Percentiles rank a stretch among this genome's conserved stretches.
These are phyloP conservation scores for Volvox africanus DNA, from an alignment of 139 green algal species.

Conservation along the genomic window DNA sequence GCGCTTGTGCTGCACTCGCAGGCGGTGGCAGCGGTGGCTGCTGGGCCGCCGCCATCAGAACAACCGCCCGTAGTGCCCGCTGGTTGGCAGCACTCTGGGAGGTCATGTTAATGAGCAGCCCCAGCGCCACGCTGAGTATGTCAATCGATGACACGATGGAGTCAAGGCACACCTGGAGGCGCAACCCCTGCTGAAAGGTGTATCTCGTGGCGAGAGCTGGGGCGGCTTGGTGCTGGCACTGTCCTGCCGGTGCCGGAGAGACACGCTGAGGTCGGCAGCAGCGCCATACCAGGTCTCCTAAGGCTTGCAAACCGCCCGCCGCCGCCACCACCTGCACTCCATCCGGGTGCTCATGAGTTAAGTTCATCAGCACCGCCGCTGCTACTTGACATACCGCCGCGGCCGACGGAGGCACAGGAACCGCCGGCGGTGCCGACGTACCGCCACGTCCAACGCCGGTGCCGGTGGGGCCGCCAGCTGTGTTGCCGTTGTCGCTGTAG, in stretches of 20 bases:
- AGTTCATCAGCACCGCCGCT: conserved; percentile 82
- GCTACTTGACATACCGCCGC: conserved; percentile 50
- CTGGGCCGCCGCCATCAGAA: conserved; percentile 23
- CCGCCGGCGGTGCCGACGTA: not conserved
- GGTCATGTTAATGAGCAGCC: conserved; percentile 83
- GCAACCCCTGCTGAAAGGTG: not conserved
- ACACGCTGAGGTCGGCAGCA: conserved; percentile 4
- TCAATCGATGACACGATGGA: conserved; percentile 58
- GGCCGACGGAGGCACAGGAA: not conserved
- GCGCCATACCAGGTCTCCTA: conserved; percentile 13
- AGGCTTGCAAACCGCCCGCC: conserved; percentile 46
- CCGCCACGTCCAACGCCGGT: conserved; percentile 31
- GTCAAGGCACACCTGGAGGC: not conserved
- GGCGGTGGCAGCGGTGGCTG: not conserved
- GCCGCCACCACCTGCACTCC: conserved; percentile 59
- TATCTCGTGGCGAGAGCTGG: not conserved
- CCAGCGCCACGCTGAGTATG: conserved; percentile 67
- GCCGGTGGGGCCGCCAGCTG: not conserved
- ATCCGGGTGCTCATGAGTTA: conserved; percentile 74
- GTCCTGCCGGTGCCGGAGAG: not conserved
- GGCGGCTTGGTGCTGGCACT: not conserved
- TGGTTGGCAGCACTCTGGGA: conserved; percentile 40
- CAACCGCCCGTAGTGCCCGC: conserved; percentile 33
- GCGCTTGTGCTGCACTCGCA: not conserved
- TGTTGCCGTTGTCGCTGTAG: not conserved